Conservation (phyloP, 176 grass and related monocot genomes). For the Oryza punctata region DNA sequence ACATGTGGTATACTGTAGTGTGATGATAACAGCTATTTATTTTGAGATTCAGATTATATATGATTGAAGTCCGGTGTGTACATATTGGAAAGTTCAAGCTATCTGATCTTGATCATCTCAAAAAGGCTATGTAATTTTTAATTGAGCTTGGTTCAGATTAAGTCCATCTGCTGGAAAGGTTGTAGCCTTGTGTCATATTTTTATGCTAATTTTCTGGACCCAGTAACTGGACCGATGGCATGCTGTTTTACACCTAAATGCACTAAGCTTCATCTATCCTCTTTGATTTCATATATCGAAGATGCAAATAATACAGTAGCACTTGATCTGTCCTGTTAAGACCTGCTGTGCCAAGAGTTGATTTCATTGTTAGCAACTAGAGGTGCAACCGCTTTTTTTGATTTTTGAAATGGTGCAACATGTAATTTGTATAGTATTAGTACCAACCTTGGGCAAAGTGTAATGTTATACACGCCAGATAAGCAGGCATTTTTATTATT, state of each 20-base stretch:
- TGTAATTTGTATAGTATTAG: neutral
- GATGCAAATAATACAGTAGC: neutral
- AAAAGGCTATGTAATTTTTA: neutral
- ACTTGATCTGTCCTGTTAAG: neutral
- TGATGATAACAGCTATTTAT: neutral
- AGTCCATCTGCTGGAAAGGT: neutral
- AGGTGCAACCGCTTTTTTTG: neutral
- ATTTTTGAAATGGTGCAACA: too few species aligned
- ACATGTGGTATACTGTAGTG: neutral
- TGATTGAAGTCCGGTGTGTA: neutral
- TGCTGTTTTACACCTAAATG: neutral
- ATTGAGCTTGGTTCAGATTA: neutral
- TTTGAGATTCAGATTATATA: neutral
- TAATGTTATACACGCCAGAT: neutral
- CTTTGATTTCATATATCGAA: neutral
- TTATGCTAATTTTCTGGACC: constrained; percentile 7
- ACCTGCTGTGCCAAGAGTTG: neutral
- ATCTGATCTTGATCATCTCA: neutral
- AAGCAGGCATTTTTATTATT: neutral
- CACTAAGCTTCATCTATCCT: neutral
- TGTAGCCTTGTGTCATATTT: constrained; percentile 4
- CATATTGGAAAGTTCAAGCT: neutral
- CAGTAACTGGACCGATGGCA: neutral
- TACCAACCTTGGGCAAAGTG: neutral
- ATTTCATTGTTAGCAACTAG: neutral